Base-by-base conservation (phyloP, 2,329 filamentous ascomycete species). In the Didymella keratinophila region DNA sequence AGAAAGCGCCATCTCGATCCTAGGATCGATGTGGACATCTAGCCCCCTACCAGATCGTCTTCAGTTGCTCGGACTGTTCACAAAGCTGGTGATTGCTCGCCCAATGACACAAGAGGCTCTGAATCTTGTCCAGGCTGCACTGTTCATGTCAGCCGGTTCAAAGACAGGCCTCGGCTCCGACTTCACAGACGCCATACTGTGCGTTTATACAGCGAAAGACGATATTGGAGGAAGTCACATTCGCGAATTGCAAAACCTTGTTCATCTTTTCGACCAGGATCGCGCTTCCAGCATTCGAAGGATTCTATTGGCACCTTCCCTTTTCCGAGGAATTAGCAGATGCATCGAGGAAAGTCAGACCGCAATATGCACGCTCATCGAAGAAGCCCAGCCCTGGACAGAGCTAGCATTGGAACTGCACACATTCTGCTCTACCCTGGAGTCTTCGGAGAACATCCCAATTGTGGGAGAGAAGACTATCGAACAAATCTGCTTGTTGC, bases 311-410 rank as follows among this genome's bases (percentile, higher is more conserved):
- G 52, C 57, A 20, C 61, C 66, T 3, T 67, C 61, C 54, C 49
- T 72, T 2, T 41, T 69, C 2, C n/a, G 52, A 6, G 69, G 71
- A 1, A 63, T 74, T 8, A 62, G 67, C 32, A 63, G 48, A 11
- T 74, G 71, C 49, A 48, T 73, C 1, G 12, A 56, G 12, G 66
- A 74, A 11, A 69, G 69, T 23, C 65, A 69, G 47, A 28, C 39
- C 23, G 65, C 64, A 4, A 37, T 73, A 18, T 42, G 46, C 9
- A 52, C 50, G 10, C 66, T 70, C n/a, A 66, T 74, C 1, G 50
- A 62, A 1, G 48, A 41, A 14, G 41, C 43, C 2, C 21, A 62
- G 32, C 36, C 62, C 23, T 72, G 70, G 70, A 61, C 43, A 34
- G 51, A 65, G 25, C 49, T 70, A 12, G 58, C 60, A 3, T 18